Evolutionary conservation across 352 stramenopile species (phyloP).

Genomic region (Phytopythium boreale): DNA sequence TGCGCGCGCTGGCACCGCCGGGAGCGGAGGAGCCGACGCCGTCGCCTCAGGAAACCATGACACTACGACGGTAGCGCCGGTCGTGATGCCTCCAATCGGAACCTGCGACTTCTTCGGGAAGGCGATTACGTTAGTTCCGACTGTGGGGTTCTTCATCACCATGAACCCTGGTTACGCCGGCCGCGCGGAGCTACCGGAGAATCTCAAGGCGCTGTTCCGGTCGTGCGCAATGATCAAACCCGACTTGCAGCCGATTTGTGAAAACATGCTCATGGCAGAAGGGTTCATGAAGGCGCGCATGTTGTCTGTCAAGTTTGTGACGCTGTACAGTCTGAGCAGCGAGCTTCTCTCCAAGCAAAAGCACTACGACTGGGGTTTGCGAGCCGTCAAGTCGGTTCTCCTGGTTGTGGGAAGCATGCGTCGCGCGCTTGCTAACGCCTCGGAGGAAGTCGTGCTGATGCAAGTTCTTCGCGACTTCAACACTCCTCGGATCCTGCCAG

Average conservation of each 20-base stretch:
- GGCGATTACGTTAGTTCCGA: conserved; percentile 78
- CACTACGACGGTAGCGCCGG: conserved; percentile 18
- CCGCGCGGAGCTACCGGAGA: conserved; percentile 90
- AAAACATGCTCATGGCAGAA: conserved; percentile 95
- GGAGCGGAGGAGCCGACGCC: neutral
- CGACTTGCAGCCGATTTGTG: conserved; percentile 90
- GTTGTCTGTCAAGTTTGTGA: conserved; percentile 89
- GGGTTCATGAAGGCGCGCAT: conserved; percentile 85
- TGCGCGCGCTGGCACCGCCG: neutral
- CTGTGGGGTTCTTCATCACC: conserved; percentile 92
- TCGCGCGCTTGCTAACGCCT: conserved; percentile 72
- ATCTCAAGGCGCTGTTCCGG: conserved; percentile 91
- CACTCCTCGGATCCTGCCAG: conserved; percentile 90
- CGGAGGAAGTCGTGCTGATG: conserved; percentile 93
- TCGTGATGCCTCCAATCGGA: conserved; percentile 40
- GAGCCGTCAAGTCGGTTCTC: conserved; percentile 96
- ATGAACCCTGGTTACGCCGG: conserved; percentile 94
- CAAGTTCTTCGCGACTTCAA: conserved; percentile 96
- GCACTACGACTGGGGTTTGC: conserved; percentile 95
- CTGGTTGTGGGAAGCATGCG: conserved; percentile 93
- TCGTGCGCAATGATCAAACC: conserved; percentile 92
- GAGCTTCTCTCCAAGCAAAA: conserved; percentile 87
- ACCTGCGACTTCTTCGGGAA: conserved; percentile 91
- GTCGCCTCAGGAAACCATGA: conserved; percentile 11
- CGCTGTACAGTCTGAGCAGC: conserved; percentile 84